Base-by-base conservation (phyloP, 2,329 filamentous ascomycete species). In the Triangularia setosa region DNA sequence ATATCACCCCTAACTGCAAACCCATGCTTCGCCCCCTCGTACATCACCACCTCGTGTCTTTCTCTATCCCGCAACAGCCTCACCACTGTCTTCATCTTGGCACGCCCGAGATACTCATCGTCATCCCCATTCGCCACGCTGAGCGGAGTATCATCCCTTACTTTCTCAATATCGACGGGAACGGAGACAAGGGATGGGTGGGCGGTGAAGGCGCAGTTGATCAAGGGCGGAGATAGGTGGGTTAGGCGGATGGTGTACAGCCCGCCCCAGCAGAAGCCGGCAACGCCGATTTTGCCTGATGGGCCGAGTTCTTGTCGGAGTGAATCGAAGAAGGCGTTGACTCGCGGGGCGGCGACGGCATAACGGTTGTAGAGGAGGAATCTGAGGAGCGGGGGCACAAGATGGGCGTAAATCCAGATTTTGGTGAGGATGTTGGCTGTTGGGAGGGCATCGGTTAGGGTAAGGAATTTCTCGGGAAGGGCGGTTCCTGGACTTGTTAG, bases 191-290 rank as follows among this genome's bases (percentile, higher is more conserved):
- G 63, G 3, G 73, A 76, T 1, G 81, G 80, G 69, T 82, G 81
- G 9, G 76, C 79, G 1, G 78, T 78, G 68, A 81, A 80, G 1
- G 70, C 77, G 21, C 75, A 79, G 68, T 81, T 77, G 30, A 82
- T 72, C 21, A 82, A 71, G 1, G 67, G 25, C 68, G 23, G 71
- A 69, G 1, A 63, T 52, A 60, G 75, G 30, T 76, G 73, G 9
- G 75, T 73, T 6, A 84, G 75, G 18, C 75, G 69, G 21, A 81
- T 70, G 1, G 78, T 72, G 65, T 83, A 77, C 60, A 77, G 77
- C 6, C 81, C 83, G 14, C 83, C 83, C 82, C 82, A 84, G 75
- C 82, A 84, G 73, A 83, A 85, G 0, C 82, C 83, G 0, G 80
- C 80, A 0, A 76, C 79, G 28, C 78, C 81, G 58, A 84, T 72